Evolutionary conservation across 2,329 filamentous ascomycete genomes (phyloP), one percentile per base, ranked within the genome.

Genomic region (Fusarium falciforme): DNA sequence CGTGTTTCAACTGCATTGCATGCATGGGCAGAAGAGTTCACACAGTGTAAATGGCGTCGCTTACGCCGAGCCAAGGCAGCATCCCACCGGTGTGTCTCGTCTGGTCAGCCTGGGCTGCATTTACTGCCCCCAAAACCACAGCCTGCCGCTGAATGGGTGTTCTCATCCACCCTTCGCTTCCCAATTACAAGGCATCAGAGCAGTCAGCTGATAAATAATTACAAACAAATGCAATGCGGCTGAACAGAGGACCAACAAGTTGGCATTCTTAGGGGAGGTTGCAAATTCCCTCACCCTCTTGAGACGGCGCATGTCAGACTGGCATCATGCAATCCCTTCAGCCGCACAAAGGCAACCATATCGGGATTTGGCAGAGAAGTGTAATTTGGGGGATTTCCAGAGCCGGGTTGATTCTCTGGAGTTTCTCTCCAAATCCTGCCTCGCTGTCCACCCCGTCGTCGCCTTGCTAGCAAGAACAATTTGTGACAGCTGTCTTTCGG

Each of bases 121-220:
- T 8, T 42, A 20, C 3, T 42, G 11, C 27, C 42, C 27, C 12
- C n/a, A 62, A 16, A 17, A 22, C 47, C 58, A 35, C 35, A 54
- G 58, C 64, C 58, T 62, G 49, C 64, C 5, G 44, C 44, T 22
- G 12, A 42, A 40, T 54, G 64, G 64, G 64, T 66, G 64, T 62
- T 1, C 44, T 47, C 27, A n/a, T 17, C 27, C 25, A 8, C 36
- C 36, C 22, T 16, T 60, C 47, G 20, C 20, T 66, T 66, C 22
- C 42, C 27, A 36, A 22, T 22, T 14, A 40, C 14, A 42, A 20
- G 16, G 3, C 16, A 31, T 1, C 2, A 7, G 14, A 35, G 16
- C 58, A 22, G n/a, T 22, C 58, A 66, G 33, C 6, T 62, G 64
- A 54, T 35, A 4, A 7, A 17, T 3, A 20, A 22, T 33, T 36